Conservation (phyloP, 1,284 basidiomycete genomes). For the Volvariella surrecta region DNA sequence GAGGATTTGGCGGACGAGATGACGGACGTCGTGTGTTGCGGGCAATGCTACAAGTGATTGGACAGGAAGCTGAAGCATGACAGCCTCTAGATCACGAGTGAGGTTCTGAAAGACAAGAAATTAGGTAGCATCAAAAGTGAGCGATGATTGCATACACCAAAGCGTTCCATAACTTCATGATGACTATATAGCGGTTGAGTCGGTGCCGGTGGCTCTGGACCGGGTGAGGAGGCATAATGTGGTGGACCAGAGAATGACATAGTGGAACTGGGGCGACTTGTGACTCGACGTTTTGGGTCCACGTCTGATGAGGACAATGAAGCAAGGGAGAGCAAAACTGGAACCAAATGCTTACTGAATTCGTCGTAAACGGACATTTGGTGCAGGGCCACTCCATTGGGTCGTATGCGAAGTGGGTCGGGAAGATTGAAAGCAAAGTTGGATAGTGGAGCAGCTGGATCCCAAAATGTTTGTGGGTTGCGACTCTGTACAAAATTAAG, state of each 20-base stretch:
- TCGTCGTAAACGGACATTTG: constrained; percentile 95
- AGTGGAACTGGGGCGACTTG: constrained; percentile 58
- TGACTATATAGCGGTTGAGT: constrained; percentile 40
- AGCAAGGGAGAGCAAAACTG: constrained; percentile 6
- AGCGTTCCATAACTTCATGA: constrained; percentile 71
- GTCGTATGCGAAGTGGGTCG: constrained; percentile 83
- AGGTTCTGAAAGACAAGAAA: constrained; percentile 34
- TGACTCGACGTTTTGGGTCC: constrained; percentile 43
- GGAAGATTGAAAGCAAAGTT: constrained; percentile 80
- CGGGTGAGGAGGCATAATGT: constrained; percentile 44
- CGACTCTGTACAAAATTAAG: constrained; percentile 37
- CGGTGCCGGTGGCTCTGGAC: constrained; percentile 27
- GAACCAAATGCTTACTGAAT: constrained; percentile 51
- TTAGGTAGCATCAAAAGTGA: constrained; percentile 1
- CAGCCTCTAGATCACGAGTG: constrained; percentile 74
- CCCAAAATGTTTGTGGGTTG: constrained; percentile 79
- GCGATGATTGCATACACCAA: constrained; percentile 36
- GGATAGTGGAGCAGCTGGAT: constrained; percentile 63
- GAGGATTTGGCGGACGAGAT: constrained; percentile 76
- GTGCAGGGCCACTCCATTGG: constrained; percentile 72
- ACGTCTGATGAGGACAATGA: constrained; percentile 23
- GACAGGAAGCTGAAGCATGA: constrained; percentile 61
- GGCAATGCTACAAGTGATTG: constrained; percentile 65
- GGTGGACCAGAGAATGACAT: constrained; percentile 24
- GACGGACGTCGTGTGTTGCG: constrained; percentile 80